Base-by-base conservation (phyloP, 2,329 filamentous ascomycete genomes). In the Fusarium pseudograminearum region DNA sequence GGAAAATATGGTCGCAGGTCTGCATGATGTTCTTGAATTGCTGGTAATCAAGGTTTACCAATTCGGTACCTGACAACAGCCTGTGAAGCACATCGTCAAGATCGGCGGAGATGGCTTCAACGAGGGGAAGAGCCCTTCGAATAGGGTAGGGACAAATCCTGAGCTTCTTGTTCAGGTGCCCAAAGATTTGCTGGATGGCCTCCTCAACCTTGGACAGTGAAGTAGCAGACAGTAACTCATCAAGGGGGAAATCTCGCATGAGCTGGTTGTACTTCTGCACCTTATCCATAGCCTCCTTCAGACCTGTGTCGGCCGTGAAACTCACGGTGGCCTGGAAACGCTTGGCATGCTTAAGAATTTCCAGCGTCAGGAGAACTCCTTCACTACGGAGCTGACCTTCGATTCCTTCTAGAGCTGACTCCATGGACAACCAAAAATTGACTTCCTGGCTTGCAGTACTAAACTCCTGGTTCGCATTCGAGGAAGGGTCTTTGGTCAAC, bases 251-350 rank as follows among this genome's bases (percentile, higher is more conserved):
- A 78, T 99, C 97, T 68, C 96, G 91, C 93, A 99, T 98, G 26
- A 99, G 87, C 82, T 97, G 93, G 78, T 99, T 99, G 85, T 98
- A 99, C 80, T 98, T 98, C 80, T 97, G 93, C 47, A 99, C 97
- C 78, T 93, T 92, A 67, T 99, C 96, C 79, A 94, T 96, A 26
- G 94, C 94, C 80, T 99, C 96, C 80, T 97, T 97, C 78, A 99
- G 81, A 4, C 96, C 95, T 36, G 96, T 99, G 80, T 99, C 97
- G 4, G 96, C 93, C 36, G 91, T 92, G 78, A 99, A 98, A 83
- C 95, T 98, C 75, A 98, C 93, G 4, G 95, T 98, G 14, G 96
- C 95, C 81, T 98, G 94, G 81, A 98, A 98, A 76, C 97, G 93
- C 83, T 99, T 99, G 51, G 95, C 97, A 78, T 98, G 93, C 80